Base-by-base conservation (phyloP, 2,329 filamentous ascomycete genomes). In the Sporothrix schenckii region DNA sequence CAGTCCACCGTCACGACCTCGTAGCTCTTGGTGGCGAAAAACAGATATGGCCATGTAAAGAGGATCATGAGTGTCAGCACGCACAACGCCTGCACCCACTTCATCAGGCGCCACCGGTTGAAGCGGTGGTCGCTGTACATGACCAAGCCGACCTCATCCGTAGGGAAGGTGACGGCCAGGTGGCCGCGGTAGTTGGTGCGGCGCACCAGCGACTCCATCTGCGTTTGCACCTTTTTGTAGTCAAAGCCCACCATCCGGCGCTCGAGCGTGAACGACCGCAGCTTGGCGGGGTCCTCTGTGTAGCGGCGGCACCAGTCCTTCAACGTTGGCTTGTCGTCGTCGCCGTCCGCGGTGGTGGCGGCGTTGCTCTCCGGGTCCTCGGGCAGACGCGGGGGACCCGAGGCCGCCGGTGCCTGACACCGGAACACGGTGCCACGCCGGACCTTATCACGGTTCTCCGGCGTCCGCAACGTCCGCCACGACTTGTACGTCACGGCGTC, bases 41-140 rank as follows among this genome's bases (percentile, higher is more conserved):
- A 89, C 14, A 93, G 82, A 70, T 86, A 85, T 0, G 91, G 91
- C 91, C 91, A 93, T 3, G 86, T 82, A 74, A 93, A 82, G 70
- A 93, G 76, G 84, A 91, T 91, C 14, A 91, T 78, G 72, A 92
- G 87, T 0, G 88, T 88, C 6, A 91, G 77, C 76, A 87, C 88
- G 80, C 89, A 92, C 11, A 92, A 58, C 82, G 87, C 86, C 54
- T 85, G 81, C 58, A 92, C 81, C 88, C 88, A 92, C 7, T 77
- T 77, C 0, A 84, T 89, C 60, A 88, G 80, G 0, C 91, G 87
- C 86, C 89, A 91, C 41, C 82, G 79, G 76, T 92, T 93, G 72
- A 88, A 81, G 66, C 80, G 82, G 74, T 86, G 87, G 4, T 85
- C 82, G 68, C 87, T 91, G 80, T 90, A 91, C 61, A 92, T 83